Percentiles rank a stretch among this genome's conserved stretches.
phyloP scores from a whole-genome alignment of 495 filamentous ascomycete genomes.

The Aspergillus saccharolyticus region DNA sequence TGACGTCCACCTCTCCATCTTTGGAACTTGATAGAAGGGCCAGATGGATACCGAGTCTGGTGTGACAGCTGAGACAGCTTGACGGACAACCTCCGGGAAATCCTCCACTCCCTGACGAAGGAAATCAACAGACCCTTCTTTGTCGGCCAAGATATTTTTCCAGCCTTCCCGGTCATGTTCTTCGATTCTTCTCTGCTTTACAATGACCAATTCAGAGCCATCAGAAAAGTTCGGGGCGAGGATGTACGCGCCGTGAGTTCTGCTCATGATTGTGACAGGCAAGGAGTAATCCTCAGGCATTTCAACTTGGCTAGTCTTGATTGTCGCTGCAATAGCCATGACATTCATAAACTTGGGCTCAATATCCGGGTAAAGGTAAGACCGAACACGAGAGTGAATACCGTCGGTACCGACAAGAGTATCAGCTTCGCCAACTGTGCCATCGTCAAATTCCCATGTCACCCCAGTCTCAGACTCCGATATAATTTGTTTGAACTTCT shows the following conservation, averaged over 20 bases:
- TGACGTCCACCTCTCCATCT: conserved; percentile 35
- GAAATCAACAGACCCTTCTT: conserved; percentile 31
- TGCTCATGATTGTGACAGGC: conserved; percentile 39
- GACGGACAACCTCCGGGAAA: conserved; percentile 34
- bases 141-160: conserved; percentile 28
- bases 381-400: conserved; percentile 44
- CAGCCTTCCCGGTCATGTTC: conserved; percentile 34
- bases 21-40: conserved; percentile 40
- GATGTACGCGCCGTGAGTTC: conserved; percentile 38
- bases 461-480: conserved; percentile 31
- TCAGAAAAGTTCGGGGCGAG: conserved; percentile 42
- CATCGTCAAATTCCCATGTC: conserved; percentile 39
- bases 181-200: conserved; percentile 30
- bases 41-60: conserved; percentile 30
- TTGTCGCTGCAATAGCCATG: conserved; percentile 25
- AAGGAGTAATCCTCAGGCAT: conserved; percentile 27
- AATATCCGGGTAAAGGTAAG: conserved; percentile 28
- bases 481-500: conserved; percentile 36
- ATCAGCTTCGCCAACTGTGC: conserved; percentile 22
- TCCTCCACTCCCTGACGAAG: conserved; percentile 23
- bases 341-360: conserved; percentile 26
- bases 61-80: conserved; percentile 26
- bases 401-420: conserved; percentile 47
- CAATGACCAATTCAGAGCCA: conserved; percentile 42
- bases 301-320: conserved; percentile 22